Conservation (phyloP, 139 green algal genomes). For the Pseudopediastrum boryanum region DNA sequence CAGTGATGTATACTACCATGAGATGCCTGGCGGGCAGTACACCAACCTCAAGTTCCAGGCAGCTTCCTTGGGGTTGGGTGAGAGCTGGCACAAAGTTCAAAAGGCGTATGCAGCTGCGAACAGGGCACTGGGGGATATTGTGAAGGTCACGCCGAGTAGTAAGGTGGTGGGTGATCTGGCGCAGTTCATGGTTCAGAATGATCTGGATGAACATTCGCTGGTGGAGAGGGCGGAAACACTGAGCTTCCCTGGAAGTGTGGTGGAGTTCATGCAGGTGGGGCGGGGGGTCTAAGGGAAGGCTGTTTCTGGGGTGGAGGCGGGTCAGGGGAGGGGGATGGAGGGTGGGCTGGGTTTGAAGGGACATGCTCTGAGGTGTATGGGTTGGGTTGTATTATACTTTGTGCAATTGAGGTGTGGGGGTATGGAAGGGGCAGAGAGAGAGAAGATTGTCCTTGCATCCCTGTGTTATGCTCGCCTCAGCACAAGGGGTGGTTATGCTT, state of each 20-base stretch:
- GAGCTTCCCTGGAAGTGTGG: slow-evolving; percentile 81
- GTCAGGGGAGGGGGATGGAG: no score
- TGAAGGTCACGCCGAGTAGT: slow-evolving; percentile 52
- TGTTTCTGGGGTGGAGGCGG: neutral
- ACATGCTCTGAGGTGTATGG: no score
- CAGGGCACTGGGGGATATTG: slow-evolving; percentile 77
- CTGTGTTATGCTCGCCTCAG: no score
- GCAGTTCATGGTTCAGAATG: slow-evolving; percentile 96
- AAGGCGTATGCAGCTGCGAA: slow-evolving; percentile 89
- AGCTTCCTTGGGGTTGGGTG: slow-evolving; percentile 77
- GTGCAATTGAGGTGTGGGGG: no score
- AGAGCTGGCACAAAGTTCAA: slow-evolving; percentile 87
- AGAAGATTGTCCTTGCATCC: no score
- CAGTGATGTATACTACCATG: slow-evolving; percentile 91
- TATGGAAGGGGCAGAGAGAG: no score
- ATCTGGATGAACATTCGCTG: slow-evolving; percentile 77
- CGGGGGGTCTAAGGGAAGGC: no score
- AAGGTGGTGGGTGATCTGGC: slow-evolving; percentile 93
- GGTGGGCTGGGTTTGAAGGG: no score
- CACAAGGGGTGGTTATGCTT: no score
- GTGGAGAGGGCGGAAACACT: slow-evolving; percentile 82
- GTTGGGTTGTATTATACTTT: no score
- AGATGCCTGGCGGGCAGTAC: slow-evolving; percentile 95
- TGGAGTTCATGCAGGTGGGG: slow-evolving; percentile 93
- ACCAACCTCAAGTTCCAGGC: slow-evolving; percentile 93